phyloP scores from a whole-genome alignment of 2,329 filamentous ascomycete genomes.

The Aspergillus udagawae region DNA sequence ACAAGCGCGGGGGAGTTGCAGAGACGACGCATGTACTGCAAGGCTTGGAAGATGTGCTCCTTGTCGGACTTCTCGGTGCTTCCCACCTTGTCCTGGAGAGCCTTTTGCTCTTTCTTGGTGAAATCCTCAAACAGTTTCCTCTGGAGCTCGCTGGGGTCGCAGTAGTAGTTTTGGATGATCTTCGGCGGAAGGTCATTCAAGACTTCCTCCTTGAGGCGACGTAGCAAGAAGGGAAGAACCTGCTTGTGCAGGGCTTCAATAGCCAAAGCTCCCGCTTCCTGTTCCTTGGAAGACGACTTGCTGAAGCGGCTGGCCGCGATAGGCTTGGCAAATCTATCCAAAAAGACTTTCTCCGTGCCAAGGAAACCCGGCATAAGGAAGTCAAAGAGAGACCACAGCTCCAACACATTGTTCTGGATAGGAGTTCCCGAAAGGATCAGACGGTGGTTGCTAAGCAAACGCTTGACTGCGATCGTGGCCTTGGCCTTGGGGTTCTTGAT shows the following conservation, averaged over 20 bases:
- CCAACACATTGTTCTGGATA: slow-evolving; percentile 95
- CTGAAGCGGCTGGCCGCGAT: slow-evolving; percentile 92
- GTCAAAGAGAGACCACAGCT: slow-evolving; percentile 96
- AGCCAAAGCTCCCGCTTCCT: slow-evolving; percentile 91
- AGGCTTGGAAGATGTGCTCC: slow-evolving; percentile 96
- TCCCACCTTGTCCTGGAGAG: slow-evolving; percentile 76
- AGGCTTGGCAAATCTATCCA: slow-evolving; percentile 90
- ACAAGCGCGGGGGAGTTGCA: slow-evolving; percentile 97
- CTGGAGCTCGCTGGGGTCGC: slow-evolving; percentile 91
- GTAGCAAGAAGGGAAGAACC: slow-evolving; percentile 90
- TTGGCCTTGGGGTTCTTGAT: slow-evolving; percentile 99
- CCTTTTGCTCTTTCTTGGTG: slow-evolving; percentile 85
- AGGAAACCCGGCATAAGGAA: slow-evolving; percentile 99
- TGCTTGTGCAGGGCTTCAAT: slow-evolving; percentile 99
- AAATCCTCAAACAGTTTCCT: slow-evolving; percentile 96
- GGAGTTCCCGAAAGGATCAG: slow-evolving; percentile 95
- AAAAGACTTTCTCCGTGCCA: slow-evolving; percentile 92
- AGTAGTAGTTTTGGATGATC: slow-evolving; percentile 99
- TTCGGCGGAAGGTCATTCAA: slow-evolving; percentile 94
- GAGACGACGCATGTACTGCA: slow-evolving; percentile 99
- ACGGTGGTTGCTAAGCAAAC: slow-evolving; percentile 83
- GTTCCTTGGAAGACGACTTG: slow-evolving; percentile 97
- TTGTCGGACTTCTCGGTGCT: slow-evolving; percentile 88
- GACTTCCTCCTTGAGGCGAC: slow-evolving; percentile 95
- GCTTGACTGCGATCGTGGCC: slow-evolving; percentile 89